Base-by-base conservation (phyloP, 192 early-diverging fungal species). In the Chytriomyces confervae region DNA sequence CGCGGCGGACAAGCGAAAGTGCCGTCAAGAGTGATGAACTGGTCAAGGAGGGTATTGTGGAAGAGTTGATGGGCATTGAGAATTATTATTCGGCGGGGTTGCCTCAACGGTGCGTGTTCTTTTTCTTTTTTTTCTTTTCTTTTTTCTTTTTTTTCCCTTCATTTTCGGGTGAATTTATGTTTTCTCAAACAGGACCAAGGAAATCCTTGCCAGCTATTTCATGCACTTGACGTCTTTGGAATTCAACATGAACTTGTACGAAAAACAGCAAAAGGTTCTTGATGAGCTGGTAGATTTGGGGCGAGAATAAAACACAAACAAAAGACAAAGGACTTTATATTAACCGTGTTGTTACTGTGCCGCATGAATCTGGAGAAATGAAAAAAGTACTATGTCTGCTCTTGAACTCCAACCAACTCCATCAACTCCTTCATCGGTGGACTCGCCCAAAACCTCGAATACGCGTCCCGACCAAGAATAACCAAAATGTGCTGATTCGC, bases 21-120 rank as follows among this genome's bases (percentile, higher is more conserved):
- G 69, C 44, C n/a, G 23, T 7, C 8, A 60, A 23, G n/a, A 23
- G 48, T 45, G 61, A 72, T 11, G 75, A 69, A 18, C 47, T 64
- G 11, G 16, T 65, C 11, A 53, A 49, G 8, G 77, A 78, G 20
- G 53, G 65, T 5, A 43, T 75, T 45, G 48, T 75, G 3, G 71
- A 73, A 50, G 77, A 82, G 50, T 61, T 82, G 64, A 27, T 24
- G 24, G 79, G 80, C 5, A 62, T 84, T 23, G 83, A 84, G 16
- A 76, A 82, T 43, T 84, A 81, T 60, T 84, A 84, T 75, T 73
- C 80, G 1, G 75, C 75, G 27, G 67, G 76, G 16, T 20, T 82
- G 23, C 83, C 83, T 16, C 49, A 47, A 29, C 29, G 80, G 78
- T 80, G 74, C 20, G 43, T 43, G 18, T 13, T 24, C 23, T 18